Percentiles rank a stretch among this genome's conserved stretches.
Conservation (phyloP, 2,329 filamentous ascomycete genomes). For the Fusarium sp. region DNA sequence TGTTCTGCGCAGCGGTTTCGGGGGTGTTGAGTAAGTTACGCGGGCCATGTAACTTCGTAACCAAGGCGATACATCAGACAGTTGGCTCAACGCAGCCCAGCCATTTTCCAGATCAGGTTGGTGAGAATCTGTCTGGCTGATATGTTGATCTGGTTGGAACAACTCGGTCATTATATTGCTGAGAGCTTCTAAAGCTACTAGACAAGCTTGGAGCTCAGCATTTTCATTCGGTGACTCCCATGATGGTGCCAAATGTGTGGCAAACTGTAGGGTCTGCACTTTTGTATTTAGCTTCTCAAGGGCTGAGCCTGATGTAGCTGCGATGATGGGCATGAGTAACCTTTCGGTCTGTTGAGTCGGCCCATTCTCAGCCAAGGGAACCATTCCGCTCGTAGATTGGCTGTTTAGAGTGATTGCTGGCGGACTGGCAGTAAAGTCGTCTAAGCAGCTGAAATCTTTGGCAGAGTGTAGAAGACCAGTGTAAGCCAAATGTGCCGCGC, state of each 20-base stretch:
- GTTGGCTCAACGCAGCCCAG: neutral
- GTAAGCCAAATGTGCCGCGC: slow-evolving; percentile 38
- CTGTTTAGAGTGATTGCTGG: neutral
- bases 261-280: slow-evolving; percentile 14
- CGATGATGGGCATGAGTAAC: slow-evolving; percentile 34
- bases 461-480: slow-evolving; percentile 16
- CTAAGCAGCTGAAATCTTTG: neutral
- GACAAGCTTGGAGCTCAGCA: slow-evolving; percentile 20
- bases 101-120: neutral
- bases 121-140: neutral
- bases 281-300: slow-evolving; percentile 8
- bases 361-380: slow-evolving; percentile 19
- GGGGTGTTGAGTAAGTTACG: slow-evolving; percentile 45
- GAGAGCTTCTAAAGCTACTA: slow-evolving; percentile 21
- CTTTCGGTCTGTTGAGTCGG: slow-evolving; percentile 12
- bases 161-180: slow-evolving; percentile 25
- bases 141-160: neutral
- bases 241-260: neutral
- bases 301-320: slow-evolving; percentile 12
- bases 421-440: neutral
- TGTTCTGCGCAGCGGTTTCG: slow-evolving; percentile 51
- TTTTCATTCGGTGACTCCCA: neutral
- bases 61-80: slow-evolving; percentile 35
- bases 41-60: slow-evolving; percentile 36
- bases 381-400: neutral